These are phyloP conservation scores for Kockiozyma suomiensis DNA, from an alignment of 805 yeast species.

Conservation along the genomic window DNA sequence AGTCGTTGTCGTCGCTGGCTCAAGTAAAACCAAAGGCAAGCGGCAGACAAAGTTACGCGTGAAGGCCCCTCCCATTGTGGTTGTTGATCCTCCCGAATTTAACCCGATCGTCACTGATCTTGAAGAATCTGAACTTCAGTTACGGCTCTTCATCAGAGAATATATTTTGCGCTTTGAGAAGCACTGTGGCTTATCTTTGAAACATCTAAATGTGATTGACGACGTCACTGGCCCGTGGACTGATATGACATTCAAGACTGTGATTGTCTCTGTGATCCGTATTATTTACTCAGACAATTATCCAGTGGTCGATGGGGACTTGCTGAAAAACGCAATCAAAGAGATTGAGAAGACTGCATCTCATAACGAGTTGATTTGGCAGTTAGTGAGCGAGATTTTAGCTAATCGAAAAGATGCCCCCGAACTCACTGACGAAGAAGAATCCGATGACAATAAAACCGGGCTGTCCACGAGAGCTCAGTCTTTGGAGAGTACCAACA, in stretches of 20 bases:
- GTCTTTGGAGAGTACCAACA: conserved; percentile 6
- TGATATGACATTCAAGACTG: conserved; percentile 43
- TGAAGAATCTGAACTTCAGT: conserved; percentile 41
- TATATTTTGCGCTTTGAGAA: conserved; percentile 45
- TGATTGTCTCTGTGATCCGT: conserved; percentile 39
- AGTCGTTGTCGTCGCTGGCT: background rate
- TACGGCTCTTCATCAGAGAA: conserved; percentile 43
- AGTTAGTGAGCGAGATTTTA: conserved; percentile 34
- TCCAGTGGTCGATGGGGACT: conserved; percentile 35
- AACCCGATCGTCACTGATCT: conserved; percentile 34
- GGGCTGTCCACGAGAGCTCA: background rate
- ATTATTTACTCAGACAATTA: conserved; percentile 41
- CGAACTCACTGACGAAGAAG: background rate
- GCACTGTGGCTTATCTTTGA: conserved; percentile 42
- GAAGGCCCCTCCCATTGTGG: conserved; percentile 4
- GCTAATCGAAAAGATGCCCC: conserved; percentile 7
- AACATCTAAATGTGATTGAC: conserved; percentile 42
- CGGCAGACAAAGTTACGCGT: conserved; percentile 24
- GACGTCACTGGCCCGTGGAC: conserved; percentile 45
- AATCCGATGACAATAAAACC: background rate
- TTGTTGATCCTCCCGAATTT: conserved; percentile 40
- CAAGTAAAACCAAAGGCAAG: background rate
- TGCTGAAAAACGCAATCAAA: conserved; percentile 36
- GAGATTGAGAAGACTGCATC: conserved; percentile 43
- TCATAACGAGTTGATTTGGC: conserved; percentile 42